These are phyloP conservation scores for Protomyces pachydermus DNA, from an alignment of 1,139 yeast species.

Conservation along the genomic window DNA sequence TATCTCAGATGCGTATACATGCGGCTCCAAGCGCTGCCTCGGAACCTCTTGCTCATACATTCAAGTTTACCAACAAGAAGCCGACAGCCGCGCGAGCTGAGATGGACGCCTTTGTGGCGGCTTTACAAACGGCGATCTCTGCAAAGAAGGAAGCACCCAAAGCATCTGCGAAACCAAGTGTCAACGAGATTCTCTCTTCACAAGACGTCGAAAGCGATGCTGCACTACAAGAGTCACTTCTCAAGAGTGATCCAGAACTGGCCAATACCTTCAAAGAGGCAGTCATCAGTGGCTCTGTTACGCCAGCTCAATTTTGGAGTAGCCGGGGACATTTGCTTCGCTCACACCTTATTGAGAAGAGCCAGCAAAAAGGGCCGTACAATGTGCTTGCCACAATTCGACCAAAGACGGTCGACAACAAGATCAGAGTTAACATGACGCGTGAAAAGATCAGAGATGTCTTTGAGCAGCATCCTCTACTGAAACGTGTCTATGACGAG, in stretches of 20 bases:
- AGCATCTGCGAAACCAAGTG: slow-evolving; percentile 8
- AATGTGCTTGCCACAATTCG: slow-evolving; percentile 89
- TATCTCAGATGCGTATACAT: slow-evolving; percentile 21
- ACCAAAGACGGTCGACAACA: slow-evolving; percentile 62
- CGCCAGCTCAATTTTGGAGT: slow-evolving; percentile 75
- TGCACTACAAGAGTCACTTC: slow-evolving; percentile 69
- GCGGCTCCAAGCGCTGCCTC: slow-evolving; percentile 19
- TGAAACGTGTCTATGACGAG: slow-evolving; percentile 83
- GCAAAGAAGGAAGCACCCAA: slow-evolving; percentile 13
- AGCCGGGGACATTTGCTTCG: slow-evolving; percentile 73
- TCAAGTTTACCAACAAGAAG: slow-evolving; percentile 13
- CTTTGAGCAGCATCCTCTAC: slow-evolving; percentile 87
- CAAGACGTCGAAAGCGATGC: slow-evolving; percentile 45
- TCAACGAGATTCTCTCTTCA: slow-evolving; percentile 14
- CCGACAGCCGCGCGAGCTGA: slow-evolving; percentile 15
- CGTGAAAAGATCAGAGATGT: slow-evolving; percentile 85
- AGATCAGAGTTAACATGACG: slow-evolving; percentile 82
- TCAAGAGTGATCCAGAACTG: slow-evolving; percentile 64
- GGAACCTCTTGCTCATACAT: slow-evolving; percentile 27
- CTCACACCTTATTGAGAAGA: slow-evolving; percentile 75
- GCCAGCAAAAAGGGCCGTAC: slow-evolving; percentile 88
- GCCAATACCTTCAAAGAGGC: slow-evolving; percentile 79
- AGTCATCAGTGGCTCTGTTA: slow-evolving; percentile 49
- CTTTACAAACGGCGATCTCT: slow-evolving; percentile 14
- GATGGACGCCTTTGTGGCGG: slow-evolving; percentile 22